Base-by-base conservation (phyloP, 2,329 filamentous ascomycete species). In the Neoascochyta sp. region DNA sequence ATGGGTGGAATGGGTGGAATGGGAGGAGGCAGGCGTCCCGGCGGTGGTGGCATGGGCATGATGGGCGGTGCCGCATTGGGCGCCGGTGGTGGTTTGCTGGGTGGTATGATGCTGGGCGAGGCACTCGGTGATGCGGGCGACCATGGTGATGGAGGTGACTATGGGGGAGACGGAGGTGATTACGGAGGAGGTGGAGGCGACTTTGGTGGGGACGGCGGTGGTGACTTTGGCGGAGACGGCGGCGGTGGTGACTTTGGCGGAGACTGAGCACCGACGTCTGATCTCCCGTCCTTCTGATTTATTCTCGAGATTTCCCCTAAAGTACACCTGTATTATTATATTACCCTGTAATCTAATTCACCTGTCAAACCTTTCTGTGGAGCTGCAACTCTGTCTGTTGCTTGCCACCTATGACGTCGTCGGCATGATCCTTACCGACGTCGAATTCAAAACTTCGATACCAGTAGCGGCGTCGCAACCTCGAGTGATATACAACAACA, bases 31-130 rank as follows among this genome's bases (percentile, higher is more conserved):
- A n/a, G 40, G 9, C 36, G 44, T 14, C 44, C 44, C 4, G 29
- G 29, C 30, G 44, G 65, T 14, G 66, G 68, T 16, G 73, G 73
- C 2, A 69, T 90, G 65, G 85, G 86, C n/a, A 72, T 76, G n/a
- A n/a, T n/a, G 37, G 77, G 73, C 2, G 86, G 85, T 26, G 78
- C 81, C 7, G 85, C 85, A 13, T 67, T 94, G 23, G 88, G 88
- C 66, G 62, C 86, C 4, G 88, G 87, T 46, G 88, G 83, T 42
- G 88, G 88, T 61, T 54, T 95, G 56, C 51, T 95, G 1, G 89
- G 87, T 47, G 88, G 88, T 32, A 75, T 78, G 40, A 41, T 94
- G 50, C 63, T 94, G 17, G 81, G 73, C 2, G 71, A 83, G 52
- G 80, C 81, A 1, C 70, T 89, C 33, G 76, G 50, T 24, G 61